Conservation (phyloP, 257 asterid genomes). For the Primulina huaijiensis region DNA sequence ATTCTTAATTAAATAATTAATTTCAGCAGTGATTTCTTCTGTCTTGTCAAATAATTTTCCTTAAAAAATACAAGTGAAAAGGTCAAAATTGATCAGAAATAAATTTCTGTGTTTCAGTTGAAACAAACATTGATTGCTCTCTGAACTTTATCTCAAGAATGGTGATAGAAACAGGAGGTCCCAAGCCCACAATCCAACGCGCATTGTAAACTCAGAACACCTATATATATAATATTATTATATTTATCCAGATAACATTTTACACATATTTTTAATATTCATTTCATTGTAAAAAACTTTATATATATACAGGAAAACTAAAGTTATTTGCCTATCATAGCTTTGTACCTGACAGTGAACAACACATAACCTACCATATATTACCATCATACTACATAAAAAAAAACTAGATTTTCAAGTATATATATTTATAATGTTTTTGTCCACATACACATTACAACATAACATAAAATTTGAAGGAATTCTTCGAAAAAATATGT, state of each 20-base stretch:
- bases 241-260: too few species aligned
- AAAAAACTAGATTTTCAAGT: neutral
- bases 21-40: neutral
- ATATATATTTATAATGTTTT: too few species aligned
- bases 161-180: slow-evolving; percentile 17
- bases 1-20: too few species aligned
- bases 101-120: slow-evolving; percentile 19
- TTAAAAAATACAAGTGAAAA: slow-evolving; percentile 2
- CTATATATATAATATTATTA: too few species aligned
- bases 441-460: neutral
- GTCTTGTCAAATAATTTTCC: neutral
- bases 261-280: too few species aligned
- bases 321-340: too few species aligned
- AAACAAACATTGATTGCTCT: slow-evolving; percentile 30
- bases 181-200: slow-evolving; percentile 32
- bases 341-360: slow-evolving; percentile 32
- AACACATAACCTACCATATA: slow-evolving; percentile 48
- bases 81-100: slow-evolving; percentile 28
- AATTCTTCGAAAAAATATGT: neutral
- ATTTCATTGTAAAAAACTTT: too few species aligned
- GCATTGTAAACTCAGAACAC: neutral
- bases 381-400: slow-evolving; percentile 13
- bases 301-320: too few species aligned
- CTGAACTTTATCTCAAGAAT: slow-evolving; percentile 24
- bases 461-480: neutral